Conservation (phyloP, 1,139 yeast species). For the Geotrichum candidum region DNA sequence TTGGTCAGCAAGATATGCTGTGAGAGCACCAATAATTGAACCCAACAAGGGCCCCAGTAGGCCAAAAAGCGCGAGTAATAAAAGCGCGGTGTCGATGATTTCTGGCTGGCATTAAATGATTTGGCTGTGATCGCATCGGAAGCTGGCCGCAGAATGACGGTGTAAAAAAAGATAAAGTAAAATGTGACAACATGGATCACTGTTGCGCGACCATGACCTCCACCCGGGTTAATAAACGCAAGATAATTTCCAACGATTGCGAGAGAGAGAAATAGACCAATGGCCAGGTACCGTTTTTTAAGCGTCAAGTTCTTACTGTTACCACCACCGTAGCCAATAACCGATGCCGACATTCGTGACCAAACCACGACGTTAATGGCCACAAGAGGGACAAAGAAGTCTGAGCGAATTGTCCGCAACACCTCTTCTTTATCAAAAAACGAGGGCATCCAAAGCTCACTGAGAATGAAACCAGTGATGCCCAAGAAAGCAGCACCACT, state of each 20-base stretch:
- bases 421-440: background rate
- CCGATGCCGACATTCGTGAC: background rate
- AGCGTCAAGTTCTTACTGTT: background rate
- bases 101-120: background rate
- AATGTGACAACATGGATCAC: background rate
- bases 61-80: background rate
- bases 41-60: background rate
- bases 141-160: background rate
- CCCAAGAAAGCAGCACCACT: background rate
- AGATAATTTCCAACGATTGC: background rate
- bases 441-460: background rate
- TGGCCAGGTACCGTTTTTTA: background rate
- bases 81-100: background rate
- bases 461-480: background rate
- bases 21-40: background rate
- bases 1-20: background rate
- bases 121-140: background rate
- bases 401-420: background rate
- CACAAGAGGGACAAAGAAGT: background rate
- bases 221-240: background rate
- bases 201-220: background rate
- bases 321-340: background rate
- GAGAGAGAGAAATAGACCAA: background rate
- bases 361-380: background rate
- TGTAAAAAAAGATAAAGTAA: background rate